phyloP scores from a whole-genome alignment of 768 basidiomycete species.

The Flagelloscypha sp. region DNA sequence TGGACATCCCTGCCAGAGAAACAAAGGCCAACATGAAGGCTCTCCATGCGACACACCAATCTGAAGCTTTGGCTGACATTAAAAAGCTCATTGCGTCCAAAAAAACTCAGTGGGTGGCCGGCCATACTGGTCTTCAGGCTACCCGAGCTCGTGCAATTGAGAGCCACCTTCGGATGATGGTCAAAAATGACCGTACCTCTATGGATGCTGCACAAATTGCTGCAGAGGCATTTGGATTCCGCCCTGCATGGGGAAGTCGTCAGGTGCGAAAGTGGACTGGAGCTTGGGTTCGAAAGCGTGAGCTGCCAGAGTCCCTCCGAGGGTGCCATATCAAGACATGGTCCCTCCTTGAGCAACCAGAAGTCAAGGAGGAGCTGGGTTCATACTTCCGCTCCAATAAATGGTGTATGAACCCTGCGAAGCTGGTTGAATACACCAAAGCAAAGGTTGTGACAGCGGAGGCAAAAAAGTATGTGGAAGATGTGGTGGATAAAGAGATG shows the following conservation, averaged over 20 bases:
- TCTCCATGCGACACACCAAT: too few species aligned
- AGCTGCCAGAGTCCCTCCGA: constrained; percentile 9
- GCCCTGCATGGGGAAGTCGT: constrained; percentile 8
- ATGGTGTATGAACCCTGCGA: constrained; percentile 11
- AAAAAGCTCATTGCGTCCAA: constrained; percentile 12
- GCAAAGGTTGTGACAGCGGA: constrained; percentile 9
- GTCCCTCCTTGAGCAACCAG: constrained; percentile 12
- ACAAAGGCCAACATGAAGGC: not conserved
- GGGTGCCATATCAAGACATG: constrained; percentile 11
- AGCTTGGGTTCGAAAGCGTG: constrained; percentile 7
- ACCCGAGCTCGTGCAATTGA: constrained; percentile 15
- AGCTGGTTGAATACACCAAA: constrained; percentile 7
- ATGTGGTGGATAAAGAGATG: constrained; percentile 10
- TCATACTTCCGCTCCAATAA: constrained; percentile 13
- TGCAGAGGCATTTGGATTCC: constrained; percentile 16
- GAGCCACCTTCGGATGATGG: constrained; percentile 6
- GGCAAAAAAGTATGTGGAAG: constrained; percentile 4
- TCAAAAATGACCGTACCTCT: constrained; percentile 9
- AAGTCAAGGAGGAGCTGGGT: constrained; percentile 6
- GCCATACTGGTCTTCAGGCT: constrained; percentile 16
- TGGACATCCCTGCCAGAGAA: constrained; percentile 5
- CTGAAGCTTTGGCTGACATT: constrained; percentile 1
- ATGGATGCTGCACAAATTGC: constrained; percentile 16
- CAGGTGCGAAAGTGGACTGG: constrained; percentile 10
- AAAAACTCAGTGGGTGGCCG: constrained; percentile 7